These are phyloP conservation scores for Celoporthe dispersa DNA, from an alignment of 2,329 filamentous ascomycete species.

Conservation along the genomic window DNA sequence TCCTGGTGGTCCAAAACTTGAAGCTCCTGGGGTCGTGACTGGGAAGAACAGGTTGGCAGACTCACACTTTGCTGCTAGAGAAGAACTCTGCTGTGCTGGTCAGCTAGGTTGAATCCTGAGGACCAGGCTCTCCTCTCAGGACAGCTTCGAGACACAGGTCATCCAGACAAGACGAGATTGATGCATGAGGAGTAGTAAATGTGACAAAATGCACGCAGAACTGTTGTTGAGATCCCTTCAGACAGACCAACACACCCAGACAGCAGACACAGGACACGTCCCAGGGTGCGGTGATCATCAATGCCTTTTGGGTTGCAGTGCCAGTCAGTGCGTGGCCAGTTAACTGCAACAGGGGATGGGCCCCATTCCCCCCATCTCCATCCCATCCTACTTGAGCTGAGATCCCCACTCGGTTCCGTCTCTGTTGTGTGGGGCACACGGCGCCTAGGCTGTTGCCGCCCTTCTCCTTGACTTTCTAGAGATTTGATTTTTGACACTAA, in stretches of 20 bases:
- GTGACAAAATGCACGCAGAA: neutral
- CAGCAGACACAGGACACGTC: slow-evolving; percentile 7
- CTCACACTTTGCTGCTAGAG: neutral
- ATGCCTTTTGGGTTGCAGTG: slow-evolving; percentile 5
- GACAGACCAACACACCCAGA: neutral
- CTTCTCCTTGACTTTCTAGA: neutral
- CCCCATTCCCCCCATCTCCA: neutral
- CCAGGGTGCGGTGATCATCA: slow-evolving; percentile 8
- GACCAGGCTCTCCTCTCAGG: neutral
- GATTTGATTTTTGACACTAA: neutral
- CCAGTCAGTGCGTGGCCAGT: neutral
- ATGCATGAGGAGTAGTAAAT: neutral
- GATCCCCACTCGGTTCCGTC: neutral
- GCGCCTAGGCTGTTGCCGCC: neutral
- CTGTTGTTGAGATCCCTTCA: neutral
- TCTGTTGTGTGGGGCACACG: neutral
- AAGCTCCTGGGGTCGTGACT: neutral
- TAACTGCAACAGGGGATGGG: slow-evolving; percentile 4
- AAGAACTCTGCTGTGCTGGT: neutral
- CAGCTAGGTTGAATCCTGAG: too few species aligned
- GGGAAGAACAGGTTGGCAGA: neutral
- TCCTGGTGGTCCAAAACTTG: neutral
- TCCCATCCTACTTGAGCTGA: neutral
- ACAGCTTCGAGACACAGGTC: neutral
- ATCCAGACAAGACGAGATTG: neutral